These are phyloP conservation scores for Diutina catenulata DNA, from an alignment of 1,139 yeast species.

Conservation along the genomic window DNA sequence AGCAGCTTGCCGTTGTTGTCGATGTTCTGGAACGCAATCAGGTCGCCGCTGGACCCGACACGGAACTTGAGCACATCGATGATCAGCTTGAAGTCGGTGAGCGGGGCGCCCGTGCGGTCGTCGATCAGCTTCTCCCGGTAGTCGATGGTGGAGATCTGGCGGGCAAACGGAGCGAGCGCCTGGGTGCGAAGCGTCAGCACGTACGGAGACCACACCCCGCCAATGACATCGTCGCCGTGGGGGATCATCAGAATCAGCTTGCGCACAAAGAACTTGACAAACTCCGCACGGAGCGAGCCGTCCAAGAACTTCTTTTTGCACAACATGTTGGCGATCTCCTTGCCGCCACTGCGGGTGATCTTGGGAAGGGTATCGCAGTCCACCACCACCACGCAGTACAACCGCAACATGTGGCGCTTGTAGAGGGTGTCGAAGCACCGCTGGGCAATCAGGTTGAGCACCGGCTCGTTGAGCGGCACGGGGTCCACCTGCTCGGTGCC, in stretches of 20 bases:
- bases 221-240: constrained; percentile 66
- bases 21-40: constrained; percentile 66
- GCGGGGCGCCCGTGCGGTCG: constrained; percentile 60
- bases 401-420: constrained; percentile 61
- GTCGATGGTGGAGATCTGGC: constrained; percentile 67
- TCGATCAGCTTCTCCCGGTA: constrained; percentile 64
- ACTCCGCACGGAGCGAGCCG: constrained; percentile 66
- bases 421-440: constrained; percentile 61
- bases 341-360: constrained; percentile 69
- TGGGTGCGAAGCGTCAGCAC: constrained; percentile 48
- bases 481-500: constrained; percentile 14
- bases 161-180: constrained; percentile 28
- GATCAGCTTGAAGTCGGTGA: constrained; percentile 63
- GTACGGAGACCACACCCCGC: constrained; percentile 79
- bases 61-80: constrained; percentile 73
- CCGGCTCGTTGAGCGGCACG: constrained; percentile 41
- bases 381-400: constrained; percentile 74
- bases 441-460: constrained; percentile 62
- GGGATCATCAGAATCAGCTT: constrained; percentile 60
- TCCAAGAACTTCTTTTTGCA: constrained; percentile 73
- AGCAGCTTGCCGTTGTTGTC: constrained; percentile 40
- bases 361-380: constrained; percentile 79
- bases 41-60: constrained; percentile 63
- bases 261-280: constrained; percentile 67
- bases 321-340: constrained; percentile 88